A percentile compares a stretch with the other conserved stretches of the same genome.
These are phyloP conservation scores for Dictyostelium firmibasis DNA, from an alignment of 78 protist species.

Conservation along the genomic window DNA sequence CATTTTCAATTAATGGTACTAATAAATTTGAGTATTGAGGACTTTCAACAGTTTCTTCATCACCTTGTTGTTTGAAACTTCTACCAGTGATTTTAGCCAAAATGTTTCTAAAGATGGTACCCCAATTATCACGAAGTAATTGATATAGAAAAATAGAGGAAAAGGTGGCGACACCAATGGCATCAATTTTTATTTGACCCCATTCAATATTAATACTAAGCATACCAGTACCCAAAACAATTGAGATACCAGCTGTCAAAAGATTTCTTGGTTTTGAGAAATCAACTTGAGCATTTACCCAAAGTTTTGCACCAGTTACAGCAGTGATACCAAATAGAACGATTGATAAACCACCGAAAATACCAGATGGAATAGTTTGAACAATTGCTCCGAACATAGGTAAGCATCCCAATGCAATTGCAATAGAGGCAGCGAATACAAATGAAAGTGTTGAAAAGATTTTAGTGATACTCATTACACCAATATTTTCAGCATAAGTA, in stretches of 20 bases:
- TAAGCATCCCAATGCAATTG: constrained; percentile 24
- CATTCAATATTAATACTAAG: background rate
- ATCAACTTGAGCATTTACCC: constrained; percentile 8
- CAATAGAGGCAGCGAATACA: background rate
- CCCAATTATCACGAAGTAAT: constrained; percentile 44
- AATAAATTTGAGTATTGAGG: background rate
- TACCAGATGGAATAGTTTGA: constrained; percentile 57
- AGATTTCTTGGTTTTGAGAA: constrained; percentile 21
- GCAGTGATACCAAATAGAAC: constrained; percentile 41
- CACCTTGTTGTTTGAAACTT: background rate
- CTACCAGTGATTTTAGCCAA: background rate
- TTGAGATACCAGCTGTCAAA: constrained; percentile 21
- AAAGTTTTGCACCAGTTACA: constrained; percentile 18
- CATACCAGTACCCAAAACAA: constrained; percentile 42
- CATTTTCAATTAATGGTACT: background rate
- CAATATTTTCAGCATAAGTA: constrained; percentile 42
- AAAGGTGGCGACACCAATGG: constrained; percentile 32
- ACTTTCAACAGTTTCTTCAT: background rate
- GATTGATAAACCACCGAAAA: constrained; percentile 42
- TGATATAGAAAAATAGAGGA: constrained; percentile 5
- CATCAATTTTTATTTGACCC: constrained; percentile 34
- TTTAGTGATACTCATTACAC: constrained; percentile 53
- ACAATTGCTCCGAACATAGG: constrained; percentile 19
- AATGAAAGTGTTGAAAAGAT: constrained; percentile 9
- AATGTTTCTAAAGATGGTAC: background rate